phyloP scores from a whole-genome alignment of 176 grass and related monocot species.

The Elymus sibiricus region DNA sequence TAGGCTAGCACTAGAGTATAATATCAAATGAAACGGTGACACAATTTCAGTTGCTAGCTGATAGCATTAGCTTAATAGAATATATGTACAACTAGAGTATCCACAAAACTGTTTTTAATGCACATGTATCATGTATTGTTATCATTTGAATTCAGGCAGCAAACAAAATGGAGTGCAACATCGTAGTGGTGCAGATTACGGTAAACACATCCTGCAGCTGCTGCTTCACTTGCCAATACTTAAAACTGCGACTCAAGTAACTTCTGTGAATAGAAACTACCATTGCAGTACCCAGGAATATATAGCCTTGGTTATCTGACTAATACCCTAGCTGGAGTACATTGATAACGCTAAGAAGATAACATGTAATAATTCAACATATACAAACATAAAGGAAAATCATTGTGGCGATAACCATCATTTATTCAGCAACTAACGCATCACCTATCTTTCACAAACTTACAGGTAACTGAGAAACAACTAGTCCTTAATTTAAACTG shows the following conservation, averaged over 20 bases:
- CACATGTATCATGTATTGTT: not conserved
- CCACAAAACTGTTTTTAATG: not conserved
- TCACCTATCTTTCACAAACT: not conserved
- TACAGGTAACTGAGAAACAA: not conserved
- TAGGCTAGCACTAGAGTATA: not conserved
- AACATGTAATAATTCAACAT: not conserved
- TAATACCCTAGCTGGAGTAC: not conserved
- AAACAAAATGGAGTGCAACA: not conserved
- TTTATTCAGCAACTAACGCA: constrained; percentile 1
- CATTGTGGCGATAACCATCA: not conserved
- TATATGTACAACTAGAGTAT: no score
- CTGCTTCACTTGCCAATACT: no score
- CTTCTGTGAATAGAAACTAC: not conserved
- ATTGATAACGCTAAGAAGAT: not conserved
- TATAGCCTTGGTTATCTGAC: not conserved
- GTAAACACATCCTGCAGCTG: not conserved
- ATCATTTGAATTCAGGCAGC: not conserved
- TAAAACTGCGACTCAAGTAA: not conserved
- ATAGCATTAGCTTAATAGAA: not conserved
- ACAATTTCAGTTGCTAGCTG: not conserved
- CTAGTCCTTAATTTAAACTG: not conserved
- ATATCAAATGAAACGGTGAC: not conserved
- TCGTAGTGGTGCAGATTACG: not conserved
- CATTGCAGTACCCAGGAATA: not conserved
- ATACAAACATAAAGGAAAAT: not conserved